A percentile compares a stretch with the other conserved stretches of the same genome.
phyloP scores from a whole-genome alignment of 257 asterid genomes.

The Euphrasia confusa region DNA sequence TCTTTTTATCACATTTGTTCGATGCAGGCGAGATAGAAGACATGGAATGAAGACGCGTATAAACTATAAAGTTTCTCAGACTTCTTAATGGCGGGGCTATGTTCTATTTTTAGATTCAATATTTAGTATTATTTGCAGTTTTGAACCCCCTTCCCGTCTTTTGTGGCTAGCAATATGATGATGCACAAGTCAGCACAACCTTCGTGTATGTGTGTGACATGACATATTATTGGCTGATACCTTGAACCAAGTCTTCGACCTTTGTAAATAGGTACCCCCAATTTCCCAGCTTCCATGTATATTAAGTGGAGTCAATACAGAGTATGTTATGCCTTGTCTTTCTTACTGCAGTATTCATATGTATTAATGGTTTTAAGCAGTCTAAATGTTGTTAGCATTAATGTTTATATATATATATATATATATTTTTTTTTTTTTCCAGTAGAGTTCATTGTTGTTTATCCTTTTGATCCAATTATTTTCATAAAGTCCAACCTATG shows the following conservation, averaged over 20 bases:
- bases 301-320: conserved; percentile 15
- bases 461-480: too few species aligned
- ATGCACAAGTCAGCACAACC: conserved; percentile 8
- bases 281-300: conserved; percentile 16
- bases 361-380: too few species aligned
- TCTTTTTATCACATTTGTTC: too few species aligned
- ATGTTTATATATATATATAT: too few species aligned
- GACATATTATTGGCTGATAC: conserved; percentile 17
- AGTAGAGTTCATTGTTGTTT: too few species aligned
- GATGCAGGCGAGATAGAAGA: conserved; percentile 12
- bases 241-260: conserved; percentile 5
- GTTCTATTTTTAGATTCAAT: conserved; percentile 21
- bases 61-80: neutral
- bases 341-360: too few species aligned
- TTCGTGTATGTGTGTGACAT: conserved; percentile 2
- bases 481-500: too few species aligned
- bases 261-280: conserved; percentile 24
- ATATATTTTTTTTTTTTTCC: too few species aligned
- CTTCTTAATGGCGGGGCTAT: too few species aligned
- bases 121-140: conserved; percentile 34
- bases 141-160: conserved; percentile 34
- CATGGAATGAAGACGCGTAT: conserved; percentile 28
- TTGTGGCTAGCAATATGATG: conserved; percentile 30
- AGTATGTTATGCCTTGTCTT: neutral
- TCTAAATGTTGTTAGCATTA: too few species aligned